phyloP scores from a whole-genome alignment of 2,329 filamentous ascomycete species.

The Colletotrichum musae region DNA sequence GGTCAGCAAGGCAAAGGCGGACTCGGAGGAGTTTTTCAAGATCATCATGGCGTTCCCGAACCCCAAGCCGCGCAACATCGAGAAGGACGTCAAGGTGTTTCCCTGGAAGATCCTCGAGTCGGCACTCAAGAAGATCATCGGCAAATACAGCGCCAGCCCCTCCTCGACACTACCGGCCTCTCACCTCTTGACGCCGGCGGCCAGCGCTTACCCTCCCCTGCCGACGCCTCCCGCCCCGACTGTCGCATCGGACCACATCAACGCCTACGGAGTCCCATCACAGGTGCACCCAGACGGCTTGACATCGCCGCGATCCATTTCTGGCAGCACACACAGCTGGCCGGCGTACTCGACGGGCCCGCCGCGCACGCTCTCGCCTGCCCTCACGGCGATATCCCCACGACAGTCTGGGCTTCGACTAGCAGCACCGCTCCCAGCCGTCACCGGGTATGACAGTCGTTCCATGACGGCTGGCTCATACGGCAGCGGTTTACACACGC shows the following conservation, averaged over 20 bases:
- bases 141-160: conserved; percentile 83
- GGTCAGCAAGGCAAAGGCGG: conserved; percentile 91
- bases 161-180: conserved; percentile 55
- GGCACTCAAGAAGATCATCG: conserved; percentile 97
- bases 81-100: conserved; percentile 99
- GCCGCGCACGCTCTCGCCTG: conserved; percentile 61
- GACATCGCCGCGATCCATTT: conserved; percentile 67
- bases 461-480: conserved; percentile 52
- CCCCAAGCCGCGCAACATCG: conserved; percentile 96
- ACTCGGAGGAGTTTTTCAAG: conserved; percentile 98
- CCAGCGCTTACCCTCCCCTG: conserved; percentile 58
- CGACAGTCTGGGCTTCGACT: conserved; percentile 41
- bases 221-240: conserved; percentile 61
- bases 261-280: conserved; percentile 56
- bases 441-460: conserved; percentile 57
- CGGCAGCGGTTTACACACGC: conserved; percentile 57
- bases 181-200: conserved; percentile 58
- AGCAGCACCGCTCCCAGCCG: conserved; percentile 52
- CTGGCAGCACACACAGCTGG: conserved; percentile 65
- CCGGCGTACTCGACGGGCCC: conserved; percentile 57
- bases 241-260: conserved; percentile 52
- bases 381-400: conserved; percentile 55
- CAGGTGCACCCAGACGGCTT: conserved; percentile 63
- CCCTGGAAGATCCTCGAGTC: conserved; percentile 91
- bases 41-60: conserved; percentile 98